Base-by-base conservation (phyloP, 2,329 filamentous ascomycete species). In the Chaetothyriales sp. region DNA sequence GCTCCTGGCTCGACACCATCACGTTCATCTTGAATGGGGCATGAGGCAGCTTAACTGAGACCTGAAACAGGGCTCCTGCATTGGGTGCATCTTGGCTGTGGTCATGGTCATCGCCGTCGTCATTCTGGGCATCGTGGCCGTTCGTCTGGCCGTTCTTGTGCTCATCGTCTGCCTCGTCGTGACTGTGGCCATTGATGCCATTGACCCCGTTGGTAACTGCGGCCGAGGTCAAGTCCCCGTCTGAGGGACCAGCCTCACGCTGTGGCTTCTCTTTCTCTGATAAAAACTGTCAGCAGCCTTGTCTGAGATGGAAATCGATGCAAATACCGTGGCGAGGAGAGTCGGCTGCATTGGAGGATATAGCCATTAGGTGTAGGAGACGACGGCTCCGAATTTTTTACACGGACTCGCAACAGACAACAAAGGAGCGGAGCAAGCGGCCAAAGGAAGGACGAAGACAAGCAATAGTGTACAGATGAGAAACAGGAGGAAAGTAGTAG, bases 1-100 rank as follows among this genome's bases (percentile, higher is more conserved):
- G 90, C 71, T 98, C 93, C 74, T 95, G 85, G 58, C 83, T 83
- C 43, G 87, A 90, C 51, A 94, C 88, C 79, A 87, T 89, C 60
- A 95, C 81, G 65, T 89, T 80, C 62, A 93, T 84, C 68, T 86
- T 81, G 61, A 80, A 77, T 10, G 85, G 80, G 60, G 81, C 78
- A 64, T 89, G 83, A 50, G 90, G 90, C 52, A 95, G 78, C 66
- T 84, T 79, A 62, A 96, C 80, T 54, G 80, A 84, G 63, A 95
- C 73, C 65, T 80, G 76, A 69, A 83, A 83, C 60, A 82, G 74
- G 61, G 71, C 73, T 73, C 54, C 53, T n/a, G 56, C 53, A 43
- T 53, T 53, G 43, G 56, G 48, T 49, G 57, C 53, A 26, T 58
- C 54, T 43, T 55, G 52, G 32, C 51, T 44, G 50, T 57, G 52